These are phyloP conservation scores for Sphagnum magellanicum DNA, from an alignment of 228 moss, liverwort and hornwort genomes.

Conservation along the genomic window DNA sequence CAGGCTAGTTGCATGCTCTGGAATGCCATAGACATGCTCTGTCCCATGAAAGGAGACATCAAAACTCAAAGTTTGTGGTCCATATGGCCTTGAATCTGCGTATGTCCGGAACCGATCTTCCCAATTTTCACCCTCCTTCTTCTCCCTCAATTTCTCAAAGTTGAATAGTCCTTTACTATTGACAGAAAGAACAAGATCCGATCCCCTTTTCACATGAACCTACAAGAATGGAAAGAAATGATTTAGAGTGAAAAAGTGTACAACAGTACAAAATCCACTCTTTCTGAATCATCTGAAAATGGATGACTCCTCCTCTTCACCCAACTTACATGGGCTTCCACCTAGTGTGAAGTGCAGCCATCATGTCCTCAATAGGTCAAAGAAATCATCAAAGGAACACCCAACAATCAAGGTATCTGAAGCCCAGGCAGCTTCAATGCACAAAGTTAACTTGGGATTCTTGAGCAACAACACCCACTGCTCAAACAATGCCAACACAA, in stretches of 20 bases:
- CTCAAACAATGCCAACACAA: no score
- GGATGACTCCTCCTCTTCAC: neutral
- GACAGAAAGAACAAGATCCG: conserved; percentile 65
- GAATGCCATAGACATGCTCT: conserved; percentile 87
- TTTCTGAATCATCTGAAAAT: no score
- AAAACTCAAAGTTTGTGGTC: conserved; percentile 84
- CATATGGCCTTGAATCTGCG: conserved; percentile 74
- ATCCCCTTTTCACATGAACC: conserved; percentile 65
- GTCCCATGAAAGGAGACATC: conserved; percentile 84
- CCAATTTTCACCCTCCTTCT: conserved; percentile 79
- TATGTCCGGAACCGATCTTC: conserved; percentile 64
- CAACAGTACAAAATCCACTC: no score
- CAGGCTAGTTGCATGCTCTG: conserved; percentile 85
- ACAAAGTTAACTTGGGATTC: no score
- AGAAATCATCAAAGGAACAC: no score
- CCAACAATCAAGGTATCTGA: no score
- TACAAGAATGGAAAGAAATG: conserved; percentile 5
- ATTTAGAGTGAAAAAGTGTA: neutral
- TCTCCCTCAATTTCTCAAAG: conserved; percentile 61
- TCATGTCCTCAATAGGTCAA: no score
- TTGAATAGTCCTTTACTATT: conserved; percentile 84
- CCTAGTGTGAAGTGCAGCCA: neutral
- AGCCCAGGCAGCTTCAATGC: no score
- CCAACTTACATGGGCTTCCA: neutral
- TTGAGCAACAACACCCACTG: no score